Evolutionary conservation across 768 basidiomycete species (phyloP).

Genomic region (Boletus sp.): DNA sequence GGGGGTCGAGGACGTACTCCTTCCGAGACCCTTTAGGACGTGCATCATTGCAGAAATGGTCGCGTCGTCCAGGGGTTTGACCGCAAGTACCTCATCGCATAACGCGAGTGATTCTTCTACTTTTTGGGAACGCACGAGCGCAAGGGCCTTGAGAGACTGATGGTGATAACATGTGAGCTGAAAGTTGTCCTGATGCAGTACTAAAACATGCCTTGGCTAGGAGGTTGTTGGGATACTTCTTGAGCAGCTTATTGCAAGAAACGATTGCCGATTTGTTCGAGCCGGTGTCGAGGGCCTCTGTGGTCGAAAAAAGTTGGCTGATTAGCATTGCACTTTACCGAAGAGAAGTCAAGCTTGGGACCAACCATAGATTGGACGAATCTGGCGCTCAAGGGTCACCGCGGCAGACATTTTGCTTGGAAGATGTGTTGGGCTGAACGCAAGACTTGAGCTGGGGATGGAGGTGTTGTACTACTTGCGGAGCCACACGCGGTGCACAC

Average conservation of each 20-base stretch:
- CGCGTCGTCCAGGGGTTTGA: constrained; percentile 70
- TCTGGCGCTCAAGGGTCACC: constrained; percentile 72
- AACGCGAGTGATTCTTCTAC: constrained; percentile 77
- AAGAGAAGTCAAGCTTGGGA: not conserved
- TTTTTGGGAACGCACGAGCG: constrained; percentile 80
- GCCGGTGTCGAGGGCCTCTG: constrained; percentile 84
- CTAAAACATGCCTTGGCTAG: constrained; percentile 57
- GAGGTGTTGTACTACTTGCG: constrained; percentile 1
- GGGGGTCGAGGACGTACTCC: constrained; percentile 41
- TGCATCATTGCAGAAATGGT: constrained; percentile 82
- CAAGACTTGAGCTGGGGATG: not conserved
- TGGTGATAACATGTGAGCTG: constrained; percentile 12
- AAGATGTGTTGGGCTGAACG: not conserved
- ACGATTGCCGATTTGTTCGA: constrained; percentile 86
- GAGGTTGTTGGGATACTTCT: constrained; percentile 75
- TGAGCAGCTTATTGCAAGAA: constrained; percentile 82
- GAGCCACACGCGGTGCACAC: constrained; percentile 6
- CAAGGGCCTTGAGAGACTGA: constrained; percentile 82
- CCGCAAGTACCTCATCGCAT: constrained; percentile 76
- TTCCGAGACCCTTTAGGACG: constrained; percentile 74
- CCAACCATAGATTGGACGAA: constrained; percentile 83
- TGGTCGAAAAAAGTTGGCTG: not conserved
- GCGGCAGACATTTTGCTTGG: constrained; percentile 44
- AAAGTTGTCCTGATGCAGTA: not conserved
- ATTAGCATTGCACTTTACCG: constrained; percentile 1